Percentiles rank a stretch among this genome's conserved stretches.
Conservation (phyloP, 768 basidiomycete genomes). For the Leucocoprinus birnbaumii region DNA sequence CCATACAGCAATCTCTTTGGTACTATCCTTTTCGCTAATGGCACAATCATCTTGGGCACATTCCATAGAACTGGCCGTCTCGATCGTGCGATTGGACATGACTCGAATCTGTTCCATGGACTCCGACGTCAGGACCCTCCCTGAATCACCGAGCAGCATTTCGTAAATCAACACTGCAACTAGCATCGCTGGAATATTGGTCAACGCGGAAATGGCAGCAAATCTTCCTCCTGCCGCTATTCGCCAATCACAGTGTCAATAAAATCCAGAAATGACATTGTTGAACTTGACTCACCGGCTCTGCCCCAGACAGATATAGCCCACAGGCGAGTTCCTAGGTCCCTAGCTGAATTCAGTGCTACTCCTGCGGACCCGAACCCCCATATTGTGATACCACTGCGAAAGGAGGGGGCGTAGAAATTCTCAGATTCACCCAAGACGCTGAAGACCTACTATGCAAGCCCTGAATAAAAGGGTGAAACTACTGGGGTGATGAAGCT, state of each 20-base stretch:
- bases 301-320: not conserved
- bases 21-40: no score
- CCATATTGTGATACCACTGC: constrained; percentile 3
- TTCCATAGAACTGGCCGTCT: no score
- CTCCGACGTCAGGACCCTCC: not conserved
- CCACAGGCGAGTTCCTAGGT: constrained; percentile 1
- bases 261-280: no score
- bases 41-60: no score
- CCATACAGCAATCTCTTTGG: no score
- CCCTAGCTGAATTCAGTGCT: constrained; percentile 4
- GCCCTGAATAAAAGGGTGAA: not conserved
- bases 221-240: not conserved
- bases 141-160: constrained; percentile 1
- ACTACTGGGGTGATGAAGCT: not conserved
- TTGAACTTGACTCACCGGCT: not conserved
- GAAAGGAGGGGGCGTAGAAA: no score
- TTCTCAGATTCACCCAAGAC: no score
- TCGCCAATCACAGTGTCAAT: no score
- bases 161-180: constrained; percentile 1
- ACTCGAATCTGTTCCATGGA: not conserved
- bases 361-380: not conserved
- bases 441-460: not conserved
- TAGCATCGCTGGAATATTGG: constrained; percentile 3
- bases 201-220: constrained; percentile 2
- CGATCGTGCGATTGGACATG: no score